Evolutionary conservation across 2,329 filamentous ascomycete species (phyloP).

Genomic region (Colletotrichum navitas): DNA sequence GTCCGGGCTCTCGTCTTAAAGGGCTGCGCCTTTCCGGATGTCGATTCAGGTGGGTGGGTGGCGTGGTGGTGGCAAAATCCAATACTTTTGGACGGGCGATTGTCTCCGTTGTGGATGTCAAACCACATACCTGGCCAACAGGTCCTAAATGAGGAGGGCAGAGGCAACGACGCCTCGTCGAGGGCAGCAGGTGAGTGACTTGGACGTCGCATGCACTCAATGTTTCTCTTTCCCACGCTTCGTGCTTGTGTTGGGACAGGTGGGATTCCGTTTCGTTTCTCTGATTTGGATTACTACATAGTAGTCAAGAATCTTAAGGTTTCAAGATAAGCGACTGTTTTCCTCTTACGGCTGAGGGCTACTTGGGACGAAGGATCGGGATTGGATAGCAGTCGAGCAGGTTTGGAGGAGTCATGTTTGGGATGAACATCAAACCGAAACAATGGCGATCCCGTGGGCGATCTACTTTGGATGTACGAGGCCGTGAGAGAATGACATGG

Average conservation of each 20-base stretch:
- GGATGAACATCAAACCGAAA: conserved; percentile 38
- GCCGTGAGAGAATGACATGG: not conserved
- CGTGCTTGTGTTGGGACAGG: not conserved
- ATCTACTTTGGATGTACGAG: not conserved
- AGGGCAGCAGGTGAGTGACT: not conserved
- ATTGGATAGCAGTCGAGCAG: not conserved
- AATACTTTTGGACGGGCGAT: conserved; percentile 4
- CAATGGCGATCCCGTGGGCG: not conserved
- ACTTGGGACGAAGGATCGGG: not conserved
- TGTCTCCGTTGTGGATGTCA: not conserved
- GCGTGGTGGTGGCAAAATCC: conserved; percentile 30
- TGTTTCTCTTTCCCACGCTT: not conserved
- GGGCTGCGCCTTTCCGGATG: conserved; percentile 12
- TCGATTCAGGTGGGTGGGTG: conserved; percentile 14
- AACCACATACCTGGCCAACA: conserved; percentile 6
- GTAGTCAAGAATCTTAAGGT: not conserved
- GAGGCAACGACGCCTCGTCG: not conserved
- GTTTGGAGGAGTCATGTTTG: conserved; percentile 5
- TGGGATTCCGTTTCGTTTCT: not conserved
- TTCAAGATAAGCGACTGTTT: not conserved
- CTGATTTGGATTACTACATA: not conserved
- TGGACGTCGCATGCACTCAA: not conserved
- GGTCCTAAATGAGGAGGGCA: not conserved
- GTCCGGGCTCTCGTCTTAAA: conserved; percentile 27
- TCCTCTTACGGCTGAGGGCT: too few relatives aligned